Percentiles rank a stretch among this genome's conserved stretches.
Conservation (phyloP, 345 rosid genomes). For the Linum tenue region DNA sequence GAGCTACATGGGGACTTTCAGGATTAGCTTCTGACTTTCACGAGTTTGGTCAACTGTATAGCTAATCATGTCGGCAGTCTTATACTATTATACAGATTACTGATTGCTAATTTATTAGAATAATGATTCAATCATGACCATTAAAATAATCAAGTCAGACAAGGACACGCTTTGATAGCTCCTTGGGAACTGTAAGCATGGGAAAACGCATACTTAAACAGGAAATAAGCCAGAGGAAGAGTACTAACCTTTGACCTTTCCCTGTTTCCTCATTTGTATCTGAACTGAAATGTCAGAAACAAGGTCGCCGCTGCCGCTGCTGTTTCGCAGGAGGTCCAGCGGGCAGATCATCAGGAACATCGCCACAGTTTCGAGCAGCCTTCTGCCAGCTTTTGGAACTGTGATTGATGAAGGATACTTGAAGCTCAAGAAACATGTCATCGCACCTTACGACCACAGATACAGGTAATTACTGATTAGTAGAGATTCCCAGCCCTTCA, state of each 20-base stretch:
- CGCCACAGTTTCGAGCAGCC: slow-evolving; percentile 70
- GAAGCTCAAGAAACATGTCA: slow-evolving; percentile 36
- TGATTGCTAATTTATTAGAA: no score
- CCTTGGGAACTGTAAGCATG: not conserved
- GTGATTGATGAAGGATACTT: slow-evolving; percentile 41
- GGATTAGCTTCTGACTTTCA: not conserved
- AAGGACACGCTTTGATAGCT: not conserved
- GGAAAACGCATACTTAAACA: not conserved
- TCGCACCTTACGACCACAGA: slow-evolving; percentile 81
- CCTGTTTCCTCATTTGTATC: not conserved
- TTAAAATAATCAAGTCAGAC: not conserved
- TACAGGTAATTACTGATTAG: slow-evolving; percentile 41
- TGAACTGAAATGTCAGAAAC: slow-evolving; percentile 17
- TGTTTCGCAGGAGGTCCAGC: slow-evolving; percentile 49
- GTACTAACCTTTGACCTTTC: not conserved
- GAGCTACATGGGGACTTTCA: not conserved
- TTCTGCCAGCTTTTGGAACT: slow-evolving; percentile 83
- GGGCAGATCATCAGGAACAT: slow-evolving; percentile 41
- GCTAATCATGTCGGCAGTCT: not conserved
- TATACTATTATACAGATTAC: no score
- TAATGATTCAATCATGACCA: not conserved
- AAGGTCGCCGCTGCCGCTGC: slow-evolving; percentile 37
- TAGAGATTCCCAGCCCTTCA: not conserved
- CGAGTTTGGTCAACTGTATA: not conserved
- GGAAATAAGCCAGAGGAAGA: no score